These are phyloP conservation scores for Termitomyces heimii DNA, from an alignment of 768 basidiomycete species.

Conservation along the genomic window DNA sequence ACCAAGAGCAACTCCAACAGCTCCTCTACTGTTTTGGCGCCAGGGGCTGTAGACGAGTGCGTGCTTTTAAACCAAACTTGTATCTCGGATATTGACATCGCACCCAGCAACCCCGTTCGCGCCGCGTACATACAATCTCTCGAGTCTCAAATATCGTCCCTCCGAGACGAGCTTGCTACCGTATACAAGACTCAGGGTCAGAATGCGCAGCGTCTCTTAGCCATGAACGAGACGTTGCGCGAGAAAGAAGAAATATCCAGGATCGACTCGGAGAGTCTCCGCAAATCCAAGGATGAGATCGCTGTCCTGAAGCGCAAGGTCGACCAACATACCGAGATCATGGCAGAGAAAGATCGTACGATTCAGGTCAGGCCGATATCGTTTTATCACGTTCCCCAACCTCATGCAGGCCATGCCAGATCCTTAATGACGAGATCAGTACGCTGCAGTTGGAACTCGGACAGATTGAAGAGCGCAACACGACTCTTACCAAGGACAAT, in stretches of 20 bases:
- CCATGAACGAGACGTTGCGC: constrained; percentile 92
- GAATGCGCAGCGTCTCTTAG: constrained; percentile 87
- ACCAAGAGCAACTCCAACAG: constrained; percentile 59
- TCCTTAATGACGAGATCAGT: constrained; percentile 91
- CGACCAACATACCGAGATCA: constrained; percentile 77
- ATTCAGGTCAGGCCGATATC: constrained; percentile 61
- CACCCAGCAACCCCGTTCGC: constrained; percentile 70
- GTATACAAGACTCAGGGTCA: constrained; percentile 96
- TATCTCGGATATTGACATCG: constrained; percentile 13
- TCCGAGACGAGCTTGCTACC: constrained; percentile 88
- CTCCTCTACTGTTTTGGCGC: constrained; percentile 55
- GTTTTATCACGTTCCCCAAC: not conserved
- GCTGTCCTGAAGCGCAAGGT: constrained; percentile 67
- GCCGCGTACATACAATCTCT: constrained; percentile 88
- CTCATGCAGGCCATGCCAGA: constrained; percentile 35
- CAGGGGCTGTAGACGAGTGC: constrained; percentile 68
- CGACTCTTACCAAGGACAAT: constrained; percentile 86
- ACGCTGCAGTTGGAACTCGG: constrained; percentile 88
- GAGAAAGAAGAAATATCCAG: constrained; percentile 89
- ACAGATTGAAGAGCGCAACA: constrained; percentile 84
- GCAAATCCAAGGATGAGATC: constrained; percentile 75
- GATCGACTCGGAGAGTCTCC: constrained; percentile 72
- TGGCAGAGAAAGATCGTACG: constrained; percentile 84
- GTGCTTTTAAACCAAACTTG: constrained; percentile 2
- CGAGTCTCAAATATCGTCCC: constrained; percentile 87